A percentile compares a stretch with the other conserved stretches of the same genome.
Evolutionary conservation across 1,284 basidiomycete genomes (phyloP).

Genomic region (Tetrapyrgos nigripes): DNA sequence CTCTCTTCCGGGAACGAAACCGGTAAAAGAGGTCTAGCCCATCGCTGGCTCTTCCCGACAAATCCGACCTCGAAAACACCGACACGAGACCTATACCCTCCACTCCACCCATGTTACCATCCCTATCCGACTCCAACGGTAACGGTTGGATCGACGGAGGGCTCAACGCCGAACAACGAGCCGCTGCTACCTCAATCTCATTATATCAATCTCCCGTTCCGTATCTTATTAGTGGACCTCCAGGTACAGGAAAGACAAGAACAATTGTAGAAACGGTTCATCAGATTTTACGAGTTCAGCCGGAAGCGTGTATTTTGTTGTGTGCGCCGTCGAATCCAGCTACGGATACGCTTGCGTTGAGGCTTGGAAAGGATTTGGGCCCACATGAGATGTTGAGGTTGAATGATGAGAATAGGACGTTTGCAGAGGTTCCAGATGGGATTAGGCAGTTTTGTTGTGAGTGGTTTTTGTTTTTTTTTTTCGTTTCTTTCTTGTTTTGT

Average conservation of each 20-base stretch:
- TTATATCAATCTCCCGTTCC: conserved; percentile 48
- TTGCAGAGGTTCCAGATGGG: conserved; percentile 48
- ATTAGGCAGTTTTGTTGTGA: conserved; percentile 49
- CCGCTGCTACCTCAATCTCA: conserved; percentile 48
- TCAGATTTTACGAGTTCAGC: conserved; percentile 49
- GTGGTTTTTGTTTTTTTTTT: conserved; percentile 15
- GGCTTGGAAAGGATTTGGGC: conserved; percentile 40
- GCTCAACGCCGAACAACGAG: conserved; percentile 50
- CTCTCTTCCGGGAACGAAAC: conserved; percentile 1
- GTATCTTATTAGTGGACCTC: conserved; percentile 51
- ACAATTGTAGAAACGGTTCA: conserved; percentile 53
- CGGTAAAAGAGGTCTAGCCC: conserved; percentile 34
- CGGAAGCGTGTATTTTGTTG: conserved; percentile 49
- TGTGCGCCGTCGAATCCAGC: conserved; percentile 55
- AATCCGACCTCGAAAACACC: conserved; percentile 32
- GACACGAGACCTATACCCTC: conserved; percentile 18
- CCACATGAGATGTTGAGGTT: conserved; percentile 51
- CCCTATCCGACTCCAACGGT: conserved; percentile 30
- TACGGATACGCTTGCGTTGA: conserved; percentile 49
- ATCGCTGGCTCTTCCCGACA: conserved; percentile 51
- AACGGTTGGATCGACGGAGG: conserved; percentile 46
- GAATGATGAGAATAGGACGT: conserved; percentile 51
- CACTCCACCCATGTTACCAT: conserved; percentile 17
- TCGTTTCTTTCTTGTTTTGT: not conserved
- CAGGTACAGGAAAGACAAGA: conserved; percentile 55